Evolutionary conservation across 257 asterid genomes (phyloP).

Genomic region (Solanum arcanum): DNA sequence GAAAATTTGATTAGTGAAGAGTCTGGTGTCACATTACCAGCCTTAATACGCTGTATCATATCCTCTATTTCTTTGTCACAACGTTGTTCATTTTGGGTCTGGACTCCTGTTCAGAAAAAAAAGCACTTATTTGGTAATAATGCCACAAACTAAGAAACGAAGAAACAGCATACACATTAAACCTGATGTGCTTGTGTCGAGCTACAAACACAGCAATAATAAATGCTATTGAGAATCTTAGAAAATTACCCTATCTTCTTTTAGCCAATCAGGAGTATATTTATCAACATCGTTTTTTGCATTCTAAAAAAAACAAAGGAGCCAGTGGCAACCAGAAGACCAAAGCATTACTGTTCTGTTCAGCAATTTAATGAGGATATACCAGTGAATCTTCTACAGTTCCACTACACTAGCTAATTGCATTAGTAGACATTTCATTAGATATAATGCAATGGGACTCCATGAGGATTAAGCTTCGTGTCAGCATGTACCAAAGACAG

Average conservation of each 20-base stretch:
- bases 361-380: neutral
- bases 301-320: neutral
- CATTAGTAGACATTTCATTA: neutral
- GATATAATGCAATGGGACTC: neutral
- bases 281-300: neutral
- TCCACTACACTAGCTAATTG: neutral
- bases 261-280: neutral
- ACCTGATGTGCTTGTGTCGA: neutral
- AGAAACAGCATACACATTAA: neutral
- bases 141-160: neutral
- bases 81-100: constrained; percentile 76
- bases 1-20: constrained; percentile 75
- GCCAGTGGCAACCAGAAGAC: neutral
- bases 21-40: constrained; percentile 63
- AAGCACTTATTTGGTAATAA: neutral
- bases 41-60: constrained; percentile 65
- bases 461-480: neutral
- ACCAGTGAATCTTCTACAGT: neutral
- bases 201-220: neutral
- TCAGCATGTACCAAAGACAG: neutral
- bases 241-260: neutral
- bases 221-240: neutral
- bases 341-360: neutral
- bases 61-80: constrained; percentile 87
- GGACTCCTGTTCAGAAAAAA: constrained; percentile 46